Evolutionary conservation across 805 yeast genomes (phyloP), one percentile per base, ranked within the genome.

Genomic region (Starmera dryadoides): DNA sequence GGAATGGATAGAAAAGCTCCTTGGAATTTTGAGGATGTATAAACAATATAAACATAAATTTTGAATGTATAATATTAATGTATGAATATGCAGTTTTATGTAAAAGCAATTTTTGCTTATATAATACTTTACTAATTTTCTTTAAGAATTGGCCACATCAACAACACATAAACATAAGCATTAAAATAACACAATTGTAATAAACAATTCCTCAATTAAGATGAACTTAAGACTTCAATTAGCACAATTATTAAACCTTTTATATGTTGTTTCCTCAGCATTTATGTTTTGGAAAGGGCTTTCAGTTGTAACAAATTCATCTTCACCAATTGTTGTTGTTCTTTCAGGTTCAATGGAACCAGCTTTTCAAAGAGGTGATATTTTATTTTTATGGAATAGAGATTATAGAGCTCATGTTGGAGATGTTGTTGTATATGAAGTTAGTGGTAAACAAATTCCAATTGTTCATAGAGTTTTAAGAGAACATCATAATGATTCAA

Each of bases 291-390:
- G 97, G 95, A 87, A 86, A 56, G 75, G 85, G 0, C 68, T 91
- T 14, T 77, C 87, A 1, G 66, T 91, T 4, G 67, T 79, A 1
- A 72, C 96, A 10, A 79, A 86, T 62, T 79, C 96, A 0, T 81
- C 86, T 44, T 86, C 97, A 2, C 98, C 98, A 17, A 78, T 93
- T 19, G 98, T 93, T 17, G 98, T 93, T 22, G 98, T 93, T 9
- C 74, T 93, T 36, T 88, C 98, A 1, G 98, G 98, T 6, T 91
- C 98, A 2, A 93, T 93, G 98, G 98, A 93, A 60, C 98, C 98
- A 2, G 98, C 98, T 2, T 93, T 93, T 72, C 97, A 93, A 63
- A 77, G 98, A 63, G 98, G 98, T 37, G 98, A 93, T 58, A 81
- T 93, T 15, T 65, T 93, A 44, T 81, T 93, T 53, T 67, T 93